phyloP scores from a whole-genome alignment of 2,329 filamentous ascomycete genomes.

The Colletotrichum godetiae region DNA sequence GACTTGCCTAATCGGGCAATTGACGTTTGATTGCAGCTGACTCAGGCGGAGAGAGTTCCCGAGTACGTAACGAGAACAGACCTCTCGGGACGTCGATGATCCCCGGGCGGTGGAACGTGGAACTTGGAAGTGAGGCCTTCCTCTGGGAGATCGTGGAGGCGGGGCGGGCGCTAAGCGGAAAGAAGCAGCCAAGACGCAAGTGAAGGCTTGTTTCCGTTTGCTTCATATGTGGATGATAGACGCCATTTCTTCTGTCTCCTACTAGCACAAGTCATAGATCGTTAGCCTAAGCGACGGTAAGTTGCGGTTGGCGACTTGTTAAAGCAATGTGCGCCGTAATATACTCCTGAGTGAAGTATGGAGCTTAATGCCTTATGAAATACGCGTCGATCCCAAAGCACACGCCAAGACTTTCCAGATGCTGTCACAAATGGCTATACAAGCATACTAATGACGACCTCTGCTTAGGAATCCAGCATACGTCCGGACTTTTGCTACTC shows the following conservation, averaged over 20 bases:
- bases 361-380: no score
- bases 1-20: constrained; percentile 13
- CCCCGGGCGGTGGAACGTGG: background rate
- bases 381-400: no score
- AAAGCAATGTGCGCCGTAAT: no score
- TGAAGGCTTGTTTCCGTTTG: background rate
- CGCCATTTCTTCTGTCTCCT: no score
- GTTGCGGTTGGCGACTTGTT: no score
- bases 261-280: no score
- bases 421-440: no score
- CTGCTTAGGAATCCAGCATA: no score
- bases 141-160: background rate
- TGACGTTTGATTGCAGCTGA: background rate
- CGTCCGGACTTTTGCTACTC: background rate
- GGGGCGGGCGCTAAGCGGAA: constrained; percentile 1
- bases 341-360: no score
- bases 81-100: background rate
- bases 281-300: no score
- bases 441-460: no score
- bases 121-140: background rate
- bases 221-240: background rate
- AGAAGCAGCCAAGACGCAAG: constrained; percentile 20
- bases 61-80: background rate
- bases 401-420: no score
- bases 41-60: background rate